Conservation (phyloP, 2,329 filamentous ascomycete genomes). For the Aspergillus terreus region DNA sequence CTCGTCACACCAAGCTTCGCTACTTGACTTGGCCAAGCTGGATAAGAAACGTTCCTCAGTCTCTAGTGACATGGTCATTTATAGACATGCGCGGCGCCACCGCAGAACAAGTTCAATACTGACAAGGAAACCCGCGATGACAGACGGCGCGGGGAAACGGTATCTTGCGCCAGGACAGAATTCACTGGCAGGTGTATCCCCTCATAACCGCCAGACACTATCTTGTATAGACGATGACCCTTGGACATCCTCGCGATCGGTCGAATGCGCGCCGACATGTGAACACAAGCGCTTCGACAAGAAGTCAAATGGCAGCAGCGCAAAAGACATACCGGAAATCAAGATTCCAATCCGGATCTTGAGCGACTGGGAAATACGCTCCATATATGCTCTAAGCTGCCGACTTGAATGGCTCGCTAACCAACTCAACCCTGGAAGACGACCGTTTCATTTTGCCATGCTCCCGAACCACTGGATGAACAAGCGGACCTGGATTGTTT, state of each 20-base stretch:
- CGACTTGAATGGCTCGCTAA: constrained; percentile 36
- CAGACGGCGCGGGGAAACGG: no score
- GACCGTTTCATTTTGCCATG: constrained; percentile 37
- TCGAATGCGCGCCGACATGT: no score
- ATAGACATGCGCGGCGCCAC: no score
- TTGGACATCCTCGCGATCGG: no score
- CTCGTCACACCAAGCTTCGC: constrained; percentile 11
- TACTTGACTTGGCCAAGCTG: not conserved
- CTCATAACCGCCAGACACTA: no score
- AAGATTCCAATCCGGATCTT: constrained; percentile 12
- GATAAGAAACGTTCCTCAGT: not conserved
- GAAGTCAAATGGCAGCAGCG: not conserved
- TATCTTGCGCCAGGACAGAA: no score
- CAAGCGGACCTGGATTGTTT: constrained; percentile 36
- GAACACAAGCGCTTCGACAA: not conserved
- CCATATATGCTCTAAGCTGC: constrained; percentile 33
- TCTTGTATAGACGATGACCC: no score
- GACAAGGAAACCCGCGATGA: no score
- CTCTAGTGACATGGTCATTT: not conserved
- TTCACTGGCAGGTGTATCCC: no score
- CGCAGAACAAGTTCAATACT: no score
- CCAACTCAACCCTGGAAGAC: constrained; percentile 37
- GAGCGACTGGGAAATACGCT: constrained; percentile 34
- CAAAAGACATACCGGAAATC: not conserved
- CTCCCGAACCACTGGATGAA: constrained; percentile 44